phyloP scores from a whole-genome alignment of 345 rosid genomes.

The Populus davidiana region DNA sequence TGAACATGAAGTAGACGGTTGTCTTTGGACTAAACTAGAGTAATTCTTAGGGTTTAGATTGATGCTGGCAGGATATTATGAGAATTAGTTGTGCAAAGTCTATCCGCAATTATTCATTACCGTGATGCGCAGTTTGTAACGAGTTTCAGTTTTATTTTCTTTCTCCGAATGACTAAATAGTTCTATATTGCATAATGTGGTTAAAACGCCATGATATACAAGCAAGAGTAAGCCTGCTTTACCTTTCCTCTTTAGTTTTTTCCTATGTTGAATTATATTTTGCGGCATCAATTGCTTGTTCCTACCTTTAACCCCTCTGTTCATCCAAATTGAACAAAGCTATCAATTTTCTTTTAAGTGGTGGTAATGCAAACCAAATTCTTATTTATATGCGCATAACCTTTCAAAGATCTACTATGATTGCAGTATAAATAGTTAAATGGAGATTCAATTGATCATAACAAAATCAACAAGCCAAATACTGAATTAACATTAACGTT shows the following conservation, averaged over 20 bases:
- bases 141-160: background rate
- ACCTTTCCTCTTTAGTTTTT: too few relatives aligned
- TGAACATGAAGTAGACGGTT: conserved; percentile 4
- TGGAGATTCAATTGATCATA: background rate
- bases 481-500: background rate
- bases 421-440: background rate
- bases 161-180: background rate
- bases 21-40: background rate
- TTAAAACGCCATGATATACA: too few relatives aligned
- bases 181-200: too few relatives aligned
- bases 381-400: too few relatives aligned
- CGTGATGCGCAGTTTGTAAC: too few relatives aligned
- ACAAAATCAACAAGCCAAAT: background rate
- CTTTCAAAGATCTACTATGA: background rate
- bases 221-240: background rate
- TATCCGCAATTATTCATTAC: background rate
- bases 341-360: background rate
- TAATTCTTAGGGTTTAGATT: background rate
- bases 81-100: background rate
- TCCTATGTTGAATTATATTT: background rate
- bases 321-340: background rate
- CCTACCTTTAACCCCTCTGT: too few relatives aligned
- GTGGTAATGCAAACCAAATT: too few relatives aligned
- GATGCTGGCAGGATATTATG: background rate
- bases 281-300: background rate